Evolutionary conservation across 495 filamentous ascomycete species (phyloP), one percentile per base, ranked within the genome.

Genomic region (Chaetomium cochliodes): DNA sequence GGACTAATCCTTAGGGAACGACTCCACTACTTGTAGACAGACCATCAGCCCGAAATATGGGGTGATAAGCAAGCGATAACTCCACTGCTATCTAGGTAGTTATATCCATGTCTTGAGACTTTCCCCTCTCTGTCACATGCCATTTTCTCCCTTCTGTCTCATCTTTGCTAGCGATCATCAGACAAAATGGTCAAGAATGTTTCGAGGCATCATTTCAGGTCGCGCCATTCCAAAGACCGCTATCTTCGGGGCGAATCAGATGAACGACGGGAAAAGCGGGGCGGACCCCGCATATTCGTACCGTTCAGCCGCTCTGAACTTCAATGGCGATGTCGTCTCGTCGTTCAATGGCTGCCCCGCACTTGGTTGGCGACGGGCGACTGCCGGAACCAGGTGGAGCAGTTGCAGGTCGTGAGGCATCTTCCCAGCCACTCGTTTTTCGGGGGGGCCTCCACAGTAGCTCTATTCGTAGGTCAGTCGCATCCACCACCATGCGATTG

Each of bases 371-470:
- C 30, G 22, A 37, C 28, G 41, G 39, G 42, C n/a, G 52, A 63
- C 15, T 63, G 60, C 51, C 51, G 51, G 39, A 7, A 7, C 0
- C 4, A 1, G 16, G 55, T 26, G 55, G 55, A 22, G 22, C 37
- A 8, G 23, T n/a, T n/a, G n/a, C n/a, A n/a, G n/a, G n/a, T 22
- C 5, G 49, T 9, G 44, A 12, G 16, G 71, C 68, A 67, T 66
- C 62, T 65, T 69, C 76, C 78, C 78, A 80, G 69, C 78, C 78
- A 77, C 77, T 80, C 72, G 67, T 76, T 80, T 80, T 80, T 75
- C 67, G 54, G 58, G 55, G 61, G 23, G 22, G 30, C 53, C 58
- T 6, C 28, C 28, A n/a, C n/a, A n/a, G n/a, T 30, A 30, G 28
- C 28, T 30, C 28, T 30, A n/a, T 30, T 30, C 28, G 28, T n/a